Base-by-base conservation (phyloP, 208 protist species). In the Endotrypanum monterogeii region DNA sequence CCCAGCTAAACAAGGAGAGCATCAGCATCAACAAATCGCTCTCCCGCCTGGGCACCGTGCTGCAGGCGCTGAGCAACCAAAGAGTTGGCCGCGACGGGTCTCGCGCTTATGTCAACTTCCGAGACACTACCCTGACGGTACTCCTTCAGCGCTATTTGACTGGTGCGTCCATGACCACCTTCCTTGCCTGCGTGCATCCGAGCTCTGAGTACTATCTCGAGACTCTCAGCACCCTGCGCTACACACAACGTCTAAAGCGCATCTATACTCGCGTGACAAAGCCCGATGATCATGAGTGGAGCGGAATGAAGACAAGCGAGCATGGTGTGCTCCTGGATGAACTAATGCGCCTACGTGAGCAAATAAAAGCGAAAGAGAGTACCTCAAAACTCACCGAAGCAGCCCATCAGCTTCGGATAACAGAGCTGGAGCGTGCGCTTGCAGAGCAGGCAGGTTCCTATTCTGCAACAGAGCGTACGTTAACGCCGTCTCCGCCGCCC, bases 21-120 rank as follows among this genome's bases (percentile, higher is more conserved):
- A 94, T 97, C 69, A 80, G 89, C 54, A 97, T 97, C 72, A 97
- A 97, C 78, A 97, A 94, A 71, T 94, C 90, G 0, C 88, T 97
- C 56, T 94, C 89, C 3, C 90, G 89, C 8, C 88, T 97, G 44
- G 94, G 90, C 73, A 97, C 93, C 14, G 93, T 97, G 61, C 81
- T 97, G 56, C 85, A 94, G 87, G 90, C 90, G 11, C 83, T 97
- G 25, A 94, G 89, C 80, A 73, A 41, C 55, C 83, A 91, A 57
- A 77, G 78, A 1, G 61, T 80, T 3, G 75, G 73, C 35, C 71
- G 86, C 32, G 85, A 92, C 55, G 84, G 84, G 55, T 79, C 28
- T 39, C 72, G 69, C 57, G 46, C 80, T 16, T 97, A 92, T 58
- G 93, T 97, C 0, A 97, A 95, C 78, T 97, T 94, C 68, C 83